Conservation (phyloP, 306 rosid species). For the Acmispon strigosus region DNA sequence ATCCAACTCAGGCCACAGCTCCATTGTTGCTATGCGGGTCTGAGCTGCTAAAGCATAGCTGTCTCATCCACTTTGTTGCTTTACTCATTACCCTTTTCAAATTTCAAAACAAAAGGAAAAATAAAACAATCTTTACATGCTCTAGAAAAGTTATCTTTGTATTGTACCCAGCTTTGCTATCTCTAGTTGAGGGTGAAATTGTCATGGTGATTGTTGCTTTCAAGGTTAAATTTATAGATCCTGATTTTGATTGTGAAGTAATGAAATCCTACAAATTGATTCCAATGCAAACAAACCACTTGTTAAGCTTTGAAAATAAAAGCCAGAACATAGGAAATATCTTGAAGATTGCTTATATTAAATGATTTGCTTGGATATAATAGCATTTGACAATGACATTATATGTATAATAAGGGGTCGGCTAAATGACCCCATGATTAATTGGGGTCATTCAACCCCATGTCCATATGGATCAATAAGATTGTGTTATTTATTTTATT, state of each 20-base stretch:
- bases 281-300: background rate
- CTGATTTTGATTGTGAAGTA: background rate
- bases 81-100: constrained; percentile 34
- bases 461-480: too few relatives aligned
- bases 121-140: constrained; percentile 3
- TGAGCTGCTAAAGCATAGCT: constrained; percentile 30
- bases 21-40: constrained; percentile 21
- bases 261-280: background rate
- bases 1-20: constrained; percentile 24
- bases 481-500: too few relatives aligned
- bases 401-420: too few relatives aligned
- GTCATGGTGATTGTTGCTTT: background rate
- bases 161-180: background rate
- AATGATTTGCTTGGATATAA: background rate
- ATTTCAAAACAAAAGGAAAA: constrained; percentile 6
- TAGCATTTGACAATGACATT: background rate
- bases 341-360: background rate
- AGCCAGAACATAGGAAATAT: background rate
- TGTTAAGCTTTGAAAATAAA: background rate
- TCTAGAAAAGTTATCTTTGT: background rate
- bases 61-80: constrained; percentile 39
- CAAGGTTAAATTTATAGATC: background rate
- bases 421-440: too few relatives aligned
- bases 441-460: too few relatives aligned
- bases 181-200: background rate